phyloP scores from a whole-genome alignment of 208 protist species.

The Crithidia thermophila region DNA sequence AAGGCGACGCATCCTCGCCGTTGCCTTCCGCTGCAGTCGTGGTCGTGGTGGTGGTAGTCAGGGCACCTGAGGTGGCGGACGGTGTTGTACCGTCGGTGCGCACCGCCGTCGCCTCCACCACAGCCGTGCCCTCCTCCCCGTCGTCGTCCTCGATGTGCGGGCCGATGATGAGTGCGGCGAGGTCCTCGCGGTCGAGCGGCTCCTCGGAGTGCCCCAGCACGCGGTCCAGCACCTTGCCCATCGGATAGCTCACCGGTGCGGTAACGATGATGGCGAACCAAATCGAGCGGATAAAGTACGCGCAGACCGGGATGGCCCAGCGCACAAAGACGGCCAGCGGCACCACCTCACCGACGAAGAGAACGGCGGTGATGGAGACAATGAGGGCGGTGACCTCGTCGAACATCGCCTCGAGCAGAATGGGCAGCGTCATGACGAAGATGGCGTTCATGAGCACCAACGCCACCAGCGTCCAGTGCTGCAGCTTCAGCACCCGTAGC shows the following conservation, averaged over 20 bases:
- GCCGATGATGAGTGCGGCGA: conserved; percentile 70
- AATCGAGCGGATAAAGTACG: conserved; percentile 58
- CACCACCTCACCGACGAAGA: conserved; percentile 92
- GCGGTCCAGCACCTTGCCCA: conserved; percentile 79
- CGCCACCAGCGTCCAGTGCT: conserved; percentile 87
- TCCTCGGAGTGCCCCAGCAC: conserved; percentile 70
- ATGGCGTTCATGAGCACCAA: conserved; percentile 81
- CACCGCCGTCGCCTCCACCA: conserved; percentile 3
- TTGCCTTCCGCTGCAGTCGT: neutral
- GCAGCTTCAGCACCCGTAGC: conserved; percentile 44
- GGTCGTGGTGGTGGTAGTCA: neutral
- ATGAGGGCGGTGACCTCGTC: conserved; percentile 71
- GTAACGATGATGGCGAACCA: conserved; percentile 70
- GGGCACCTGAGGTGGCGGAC: neutral
- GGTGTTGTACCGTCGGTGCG: neutral
- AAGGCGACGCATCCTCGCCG: neutral
- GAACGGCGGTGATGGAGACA: conserved; percentile 79
- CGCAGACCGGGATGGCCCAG: conserved; percentile 76
- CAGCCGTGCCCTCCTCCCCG: neutral
- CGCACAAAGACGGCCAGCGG: conserved; percentile 91
- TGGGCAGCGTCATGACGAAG: conserved; percentile 77
- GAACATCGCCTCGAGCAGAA: conserved; percentile 78
- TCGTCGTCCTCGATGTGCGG: conserved; percentile 30
- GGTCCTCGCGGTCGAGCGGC: conserved; percentile 64
- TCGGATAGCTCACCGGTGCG: conserved; percentile 74